Evolutionary conservation across 1,139 yeast species (phyloP), one percentile per base, ranked within the genome.

Genomic region (Candida tropicalis): DNA sequence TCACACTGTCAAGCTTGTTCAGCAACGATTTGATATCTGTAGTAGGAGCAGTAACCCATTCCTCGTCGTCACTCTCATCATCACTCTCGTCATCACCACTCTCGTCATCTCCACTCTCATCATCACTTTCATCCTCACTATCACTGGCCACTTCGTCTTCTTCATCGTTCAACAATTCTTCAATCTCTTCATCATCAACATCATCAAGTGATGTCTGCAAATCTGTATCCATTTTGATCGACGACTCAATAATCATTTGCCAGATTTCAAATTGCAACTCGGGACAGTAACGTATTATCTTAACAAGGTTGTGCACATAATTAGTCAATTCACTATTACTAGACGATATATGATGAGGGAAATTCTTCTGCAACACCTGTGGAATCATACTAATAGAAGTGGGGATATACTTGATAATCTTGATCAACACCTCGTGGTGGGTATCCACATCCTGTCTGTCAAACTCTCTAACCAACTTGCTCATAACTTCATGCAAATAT

Each of bases 221-320:
- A 62, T 90, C 98, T n/a, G 91, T 97, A 64, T 93, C 99, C 36
- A 93, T 71, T 53, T 89, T 87, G 48, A 93, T 89, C 43, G 88
- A 77, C 51, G 82, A 79, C 61, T 91, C 97, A 35, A 89, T 70
- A 17, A 91, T 73, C 45, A 88, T 65, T 23, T 85, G 84, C 97
- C 97, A 91, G 6, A 87, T 75, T 43, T 81, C 80, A 52, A 79
- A 77, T 52, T 82, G 79, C 50, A 89, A 68, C 54, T 89, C 97
- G 4, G 82, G 81, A 52, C 93, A 87, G 60, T 91, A 91, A 9
- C 73, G 70, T 23, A 82, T 68, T 31, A 87, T 62, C 27, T 61
- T 59, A 42, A 91, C 66, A 40, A 88, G 60, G 58, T 91, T 90
- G 15, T 69, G 63, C 16, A 86, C 80, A 62, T 87, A 93, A 52